Evolutionary conservation across 306 rosid genomes (phyloP).

Genomic region (Vigna hirtella): DNA sequence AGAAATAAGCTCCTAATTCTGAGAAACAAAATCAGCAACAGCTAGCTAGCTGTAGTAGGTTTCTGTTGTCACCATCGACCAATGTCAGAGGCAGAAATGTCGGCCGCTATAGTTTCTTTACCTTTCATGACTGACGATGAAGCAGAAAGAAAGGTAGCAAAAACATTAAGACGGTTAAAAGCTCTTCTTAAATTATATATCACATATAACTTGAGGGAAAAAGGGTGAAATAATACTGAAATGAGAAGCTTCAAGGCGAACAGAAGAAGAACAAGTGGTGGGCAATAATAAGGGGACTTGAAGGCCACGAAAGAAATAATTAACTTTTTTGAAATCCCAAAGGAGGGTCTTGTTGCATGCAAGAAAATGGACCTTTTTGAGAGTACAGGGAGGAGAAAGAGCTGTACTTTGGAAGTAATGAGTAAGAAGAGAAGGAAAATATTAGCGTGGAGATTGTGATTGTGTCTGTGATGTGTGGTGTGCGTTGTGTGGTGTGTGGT

Average conservation of each 20-base stretch:
- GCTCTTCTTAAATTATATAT: neutral
- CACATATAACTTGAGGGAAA: neutral
- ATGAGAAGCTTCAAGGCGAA: slow-evolving; percentile 29
- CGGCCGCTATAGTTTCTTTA: slow-evolving; percentile 13
- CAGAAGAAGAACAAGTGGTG: slow-evolving; percentile 32
- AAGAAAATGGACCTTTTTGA: slow-evolving; percentile 9
- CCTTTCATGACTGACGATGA: neutral
- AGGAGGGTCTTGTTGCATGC: slow-evolving; percentile 44
- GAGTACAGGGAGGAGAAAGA: slow-evolving; percentile 27
- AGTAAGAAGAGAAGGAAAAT: slow-evolving; percentile 26
- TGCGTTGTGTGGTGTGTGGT: slow-evolving; percentile 46
- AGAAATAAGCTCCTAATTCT: slow-evolving; percentile 62
- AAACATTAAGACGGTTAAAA: neutral
- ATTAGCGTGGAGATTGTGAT: neutral
- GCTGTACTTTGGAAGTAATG: slow-evolving; percentile 43
- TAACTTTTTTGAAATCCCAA: slow-evolving; percentile 36
- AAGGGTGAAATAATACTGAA: slow-evolving; percentile 24
- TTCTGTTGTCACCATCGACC: slow-evolving; percentile 58
- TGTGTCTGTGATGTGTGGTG: slow-evolving; percentile 49
- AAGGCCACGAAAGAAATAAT: slow-evolving; percentile 26
- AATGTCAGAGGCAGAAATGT: slow-evolving; percentile 36
- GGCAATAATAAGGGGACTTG: neutral
- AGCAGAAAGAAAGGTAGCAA: neutral
- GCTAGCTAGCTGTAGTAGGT: slow-evolving; percentile 42
- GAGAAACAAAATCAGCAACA: slow-evolving; percentile 50